Conservation (phyloP, 345 rosid genomes). For the Aegle marmelos region DNA sequence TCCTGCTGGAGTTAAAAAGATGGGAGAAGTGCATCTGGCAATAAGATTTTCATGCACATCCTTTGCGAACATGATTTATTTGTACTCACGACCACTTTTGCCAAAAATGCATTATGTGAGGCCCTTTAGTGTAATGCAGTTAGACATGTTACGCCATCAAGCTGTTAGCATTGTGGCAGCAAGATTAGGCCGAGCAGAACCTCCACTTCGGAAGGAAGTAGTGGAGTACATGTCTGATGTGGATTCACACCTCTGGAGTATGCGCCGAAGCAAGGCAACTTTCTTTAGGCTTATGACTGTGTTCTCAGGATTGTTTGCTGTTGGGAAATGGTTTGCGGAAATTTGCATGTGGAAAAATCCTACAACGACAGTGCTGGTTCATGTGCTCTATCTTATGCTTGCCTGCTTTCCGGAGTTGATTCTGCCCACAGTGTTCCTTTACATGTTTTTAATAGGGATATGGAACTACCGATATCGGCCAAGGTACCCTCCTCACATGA, state of each 20-base stretch:
- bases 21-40: constrained; percentile 95
- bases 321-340: constrained; percentile 80
- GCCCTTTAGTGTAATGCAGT: constrained; percentile 84
- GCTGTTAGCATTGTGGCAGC: constrained; percentile 79
- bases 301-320: constrained; percentile 67
- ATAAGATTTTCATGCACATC: constrained; percentile 80
- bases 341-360: constrained; percentile 90
- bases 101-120: constrained; percentile 93
- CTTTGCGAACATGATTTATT: constrained; percentile 80
- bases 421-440: constrained; percentile 80
- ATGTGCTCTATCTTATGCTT: constrained; percentile 78
- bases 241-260: constrained; percentile 95
- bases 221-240: constrained; percentile 94
- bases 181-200: constrained; percentile 86
- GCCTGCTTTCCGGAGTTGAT: constrained; percentile 89
- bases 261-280: constrained; percentile 96
- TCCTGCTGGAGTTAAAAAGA: constrained; percentile 86
- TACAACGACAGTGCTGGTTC: constrained; percentile 82
- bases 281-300: constrained; percentile 85
- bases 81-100: constrained; percentile 74
- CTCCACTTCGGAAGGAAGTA: constrained; percentile 86
- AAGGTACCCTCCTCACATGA: constrained; percentile 97
- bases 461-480: constrained; percentile 94
- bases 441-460: constrained; percentile 87
- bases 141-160: constrained; percentile 83